Base-by-base conservation (phyloP, 2,329 filamentous ascomycete species). In the Botryotinia convoluta region DNA sequence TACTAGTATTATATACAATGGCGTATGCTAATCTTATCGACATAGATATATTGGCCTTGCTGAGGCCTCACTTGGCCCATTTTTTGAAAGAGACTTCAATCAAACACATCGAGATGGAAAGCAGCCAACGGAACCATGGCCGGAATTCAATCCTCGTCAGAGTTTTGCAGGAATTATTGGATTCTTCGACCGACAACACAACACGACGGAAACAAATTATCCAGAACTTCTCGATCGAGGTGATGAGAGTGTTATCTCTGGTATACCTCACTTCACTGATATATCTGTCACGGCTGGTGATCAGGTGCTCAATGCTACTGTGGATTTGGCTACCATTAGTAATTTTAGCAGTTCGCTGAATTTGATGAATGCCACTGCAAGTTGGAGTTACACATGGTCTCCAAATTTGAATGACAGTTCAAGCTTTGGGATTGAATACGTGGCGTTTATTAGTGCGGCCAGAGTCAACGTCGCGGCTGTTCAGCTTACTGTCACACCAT, bases 111-210 rank as follows among this genome's bases (percentile, higher is more conserved):
- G 44, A 1, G 67, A 75, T 22, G 75, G 74, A 29, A 59, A 73
- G 51, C 63, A 74, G 29, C 60, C 70, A 20, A 75, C 70, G 14
- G 87, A 86, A 74, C 91, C 90, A 7, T 93, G 91, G 91, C 91
- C 91, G 8, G 82, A 93, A 4, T 91, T 88, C 79, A 87, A 88
- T 72, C 82, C 85, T 39, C 85, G 91, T 35, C 89, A 92, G 79
- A 87, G 87, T 0, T 92, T 93, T 78, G 88, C 88, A 0, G 92
- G 90, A 0, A 86, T 93, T 54, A 86, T 88, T 6, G 91, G 91
- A 1, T 93, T 93, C 78, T 92, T 86, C 81, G 87, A 92, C 75
- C 84, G 82, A 2, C 88, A 92, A 79, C 84, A 85, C 2, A 72
- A 67, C 22, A 85, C 86, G 0, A 88, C 87, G 64, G 84, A 85